A percentile compares a stretch with the other conserved stretches of the same genome.
Evolutionary conservation across 2,329 filamentous ascomycete genomes (phyloP).

Genomic region (Stagonosporopsis cucurbitacearum): DNA sequence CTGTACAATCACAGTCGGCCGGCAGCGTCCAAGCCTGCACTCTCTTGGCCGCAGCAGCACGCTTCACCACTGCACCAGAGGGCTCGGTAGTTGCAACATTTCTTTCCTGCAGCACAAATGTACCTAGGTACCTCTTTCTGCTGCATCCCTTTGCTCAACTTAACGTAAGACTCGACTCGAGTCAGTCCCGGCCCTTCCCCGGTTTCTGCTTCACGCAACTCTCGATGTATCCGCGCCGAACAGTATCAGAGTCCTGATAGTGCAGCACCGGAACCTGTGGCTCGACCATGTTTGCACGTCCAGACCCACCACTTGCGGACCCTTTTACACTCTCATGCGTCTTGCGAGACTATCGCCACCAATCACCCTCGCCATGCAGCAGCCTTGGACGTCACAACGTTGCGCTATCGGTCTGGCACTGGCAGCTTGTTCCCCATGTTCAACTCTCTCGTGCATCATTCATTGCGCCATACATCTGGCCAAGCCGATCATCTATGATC

Average conservation of each 20-base stretch:
- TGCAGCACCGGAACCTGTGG: constrained; percentile 7
- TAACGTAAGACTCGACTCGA: not conserved
- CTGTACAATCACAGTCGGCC: not conserved
- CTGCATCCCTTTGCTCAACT: not conserved
- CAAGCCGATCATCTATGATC: not conserved
- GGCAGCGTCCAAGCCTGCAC: not conserved
- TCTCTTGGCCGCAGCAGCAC: not conserved
- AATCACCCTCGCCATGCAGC: constrained; percentile 10
- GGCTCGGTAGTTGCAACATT: not conserved
- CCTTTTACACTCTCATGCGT: not conserved
- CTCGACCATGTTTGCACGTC: not conserved
- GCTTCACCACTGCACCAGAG: constrained; percentile 14
- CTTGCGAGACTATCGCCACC: not conserved
- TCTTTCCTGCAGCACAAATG: not conserved
- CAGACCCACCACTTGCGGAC: constrained; percentile 10
- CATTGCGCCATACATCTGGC: constrained; percentile 7
- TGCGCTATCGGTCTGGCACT: constrained; percentile 2
- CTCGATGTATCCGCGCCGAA: not conserved
- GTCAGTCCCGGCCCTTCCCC: constrained; percentile 13
- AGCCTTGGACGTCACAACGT: constrained; percentile 12
- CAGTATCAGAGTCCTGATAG: constrained; percentile 10
- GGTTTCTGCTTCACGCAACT: constrained; percentile 3
- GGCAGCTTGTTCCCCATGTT: not conserved
- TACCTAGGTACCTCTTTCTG: not conserved
- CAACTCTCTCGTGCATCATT: constrained; percentile 3